phyloP scores from a whole-genome alignment of 805 yeast species.

The Schwanniomyces pseudopolymorphus region DNA sequence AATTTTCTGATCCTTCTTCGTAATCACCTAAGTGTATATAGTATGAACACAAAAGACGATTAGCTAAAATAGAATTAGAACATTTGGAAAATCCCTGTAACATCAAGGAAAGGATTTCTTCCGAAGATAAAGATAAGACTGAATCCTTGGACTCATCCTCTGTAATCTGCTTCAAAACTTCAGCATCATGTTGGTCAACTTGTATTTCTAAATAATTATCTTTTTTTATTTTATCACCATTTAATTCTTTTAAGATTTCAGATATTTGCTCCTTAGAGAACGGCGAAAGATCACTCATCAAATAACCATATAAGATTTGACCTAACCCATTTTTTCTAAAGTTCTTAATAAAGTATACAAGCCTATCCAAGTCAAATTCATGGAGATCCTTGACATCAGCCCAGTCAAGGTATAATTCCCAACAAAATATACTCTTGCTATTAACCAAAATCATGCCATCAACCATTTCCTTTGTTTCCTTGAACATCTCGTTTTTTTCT shows the following conservation, averaged over 20 bases:
- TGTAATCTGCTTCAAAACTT: conserved; percentile 10
- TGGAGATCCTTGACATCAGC: conserved; percentile 52
- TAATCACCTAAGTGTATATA: conserved; percentile 63
- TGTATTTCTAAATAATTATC: conserved; percentile 7
- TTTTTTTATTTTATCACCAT: conserved; percentile 10
- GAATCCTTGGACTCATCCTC: conserved; percentile 12
- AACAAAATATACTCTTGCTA: conserved; percentile 60
- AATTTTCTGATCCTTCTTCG: conserved; percentile 56
- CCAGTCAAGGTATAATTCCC: conserved; percentile 78
- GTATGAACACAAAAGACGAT: conserved; percentile 62
- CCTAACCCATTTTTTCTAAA: conserved; percentile 67
- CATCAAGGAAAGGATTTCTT: conserved; percentile 50
- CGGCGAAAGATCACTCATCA: conserved; percentile 67
- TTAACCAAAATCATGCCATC: conserved; percentile 73
- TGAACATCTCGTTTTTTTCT: conserved; percentile 36
- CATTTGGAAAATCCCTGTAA: conserved; percentile 48
- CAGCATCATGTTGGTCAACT: conserved; percentile 11
- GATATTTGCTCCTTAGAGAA: conserved; percentile 39
- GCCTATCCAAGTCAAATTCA: conserved; percentile 42
- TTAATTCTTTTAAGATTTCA: conserved; percentile 15
- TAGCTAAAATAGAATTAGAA: conserved; percentile 52
- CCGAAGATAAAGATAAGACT: conserved; percentile 36
- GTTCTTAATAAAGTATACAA: conserved; percentile 51
- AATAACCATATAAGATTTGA: conserved; percentile 58
- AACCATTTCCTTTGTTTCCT: conserved; percentile 53